Base-by-base conservation (phyloP, 176 grass and related monocot genomes). In the Zoysia pacifica region DNA sequence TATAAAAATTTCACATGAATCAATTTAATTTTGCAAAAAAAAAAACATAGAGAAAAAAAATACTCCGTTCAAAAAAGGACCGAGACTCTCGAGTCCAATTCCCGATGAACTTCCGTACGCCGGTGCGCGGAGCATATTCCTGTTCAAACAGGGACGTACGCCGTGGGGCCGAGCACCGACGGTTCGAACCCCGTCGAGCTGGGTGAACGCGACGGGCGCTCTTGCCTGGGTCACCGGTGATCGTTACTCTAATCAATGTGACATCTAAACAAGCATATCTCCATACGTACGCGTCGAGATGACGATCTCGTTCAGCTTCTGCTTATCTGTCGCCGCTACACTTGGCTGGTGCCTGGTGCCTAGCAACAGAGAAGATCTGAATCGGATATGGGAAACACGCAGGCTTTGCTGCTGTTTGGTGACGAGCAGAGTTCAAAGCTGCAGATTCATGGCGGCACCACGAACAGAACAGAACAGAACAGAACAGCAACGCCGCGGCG, bases 261-360 rank as follows among this genome's bases (percentile, higher is more conserved):
- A 16, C 35, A 11, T 67, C 11, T 77, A 85, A 85, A 89, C 43
- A 85, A 85, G 4, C 48, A 80, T 80, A 84, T 84, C 67, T 58
- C 42, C 18, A 9, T 9, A 41, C 4, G 19, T 28, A 28, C 2
- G 14, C 73, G 28, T 28, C 63, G 69, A 42, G 76, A 69, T 69
- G 61, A 73, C 74, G 54, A 88, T 83, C 74, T 67, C 3, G 37
- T 19, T 58, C 47, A n/a, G 71, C 13, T 54, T 76, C 14, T 64
- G 37, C 9, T 11, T 16, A 44, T 43, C 16, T 40, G 14, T 38
- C 28, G 54, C 53, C 19, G 16, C 7, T 52, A 20, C 62, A 51
- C 16, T 9, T 4, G 64, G 39, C 39, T 13, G 3, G 50, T 1
- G 14, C 6, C 63, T 38, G 39, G 61, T 20, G 10, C 18, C 72